Evolutionary conservation across 2,329 filamentous ascomycete species (phyloP).

Genomic region (Bimuria novae-zelandiae): DNA sequence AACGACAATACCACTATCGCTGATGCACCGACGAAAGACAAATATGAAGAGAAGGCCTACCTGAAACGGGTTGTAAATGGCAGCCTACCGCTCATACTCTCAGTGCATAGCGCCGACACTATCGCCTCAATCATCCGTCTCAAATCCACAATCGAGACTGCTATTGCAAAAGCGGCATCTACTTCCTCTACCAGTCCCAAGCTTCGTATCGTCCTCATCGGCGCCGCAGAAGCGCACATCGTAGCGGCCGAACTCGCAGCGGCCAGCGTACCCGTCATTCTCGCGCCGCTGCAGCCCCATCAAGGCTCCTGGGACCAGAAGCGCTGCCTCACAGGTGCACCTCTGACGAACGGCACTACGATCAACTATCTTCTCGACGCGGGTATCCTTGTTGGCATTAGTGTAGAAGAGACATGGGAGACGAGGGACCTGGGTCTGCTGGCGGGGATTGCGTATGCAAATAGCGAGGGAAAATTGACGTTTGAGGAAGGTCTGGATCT

Average conservation of each 20-base stretch:
- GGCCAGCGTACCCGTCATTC: conserved; percentile 62
- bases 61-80: conserved; percentile 61
- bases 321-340: conserved; percentile 65
- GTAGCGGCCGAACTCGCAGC: conserved; percentile 62
- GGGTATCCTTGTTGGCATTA: conserved; percentile 63
- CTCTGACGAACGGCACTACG: conserved; percentile 67
- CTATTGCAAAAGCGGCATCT: conserved; percentile 18
- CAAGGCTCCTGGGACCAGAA: conserved; percentile 64
- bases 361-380: conserved; percentile 63
- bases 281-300: conserved; percentile 63
- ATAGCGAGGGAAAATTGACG: conserved; percentile 59
- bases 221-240: conserved; percentile 66
- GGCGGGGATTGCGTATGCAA: conserved; percentile 64
- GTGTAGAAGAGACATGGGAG: conserved; percentile 66
- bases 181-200: conserved; percentile 23
- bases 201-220: conserved; percentile 63
- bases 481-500: conserved; percentile 62
- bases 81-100: conserved; percentile 60
- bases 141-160: conserved; percentile 60
- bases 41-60: conserved; percentile 49
- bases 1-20: conserved; percentile 43
- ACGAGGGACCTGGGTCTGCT: conserved; percentile 63
- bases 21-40: conserved; percentile 12
- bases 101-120: conserved; percentile 65
- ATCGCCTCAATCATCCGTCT: conserved; percentile 64